Base-by-base conservation (phyloP, 2,329 filamentous ascomycete genomes). In the Pezicula neosporulosa region DNA sequence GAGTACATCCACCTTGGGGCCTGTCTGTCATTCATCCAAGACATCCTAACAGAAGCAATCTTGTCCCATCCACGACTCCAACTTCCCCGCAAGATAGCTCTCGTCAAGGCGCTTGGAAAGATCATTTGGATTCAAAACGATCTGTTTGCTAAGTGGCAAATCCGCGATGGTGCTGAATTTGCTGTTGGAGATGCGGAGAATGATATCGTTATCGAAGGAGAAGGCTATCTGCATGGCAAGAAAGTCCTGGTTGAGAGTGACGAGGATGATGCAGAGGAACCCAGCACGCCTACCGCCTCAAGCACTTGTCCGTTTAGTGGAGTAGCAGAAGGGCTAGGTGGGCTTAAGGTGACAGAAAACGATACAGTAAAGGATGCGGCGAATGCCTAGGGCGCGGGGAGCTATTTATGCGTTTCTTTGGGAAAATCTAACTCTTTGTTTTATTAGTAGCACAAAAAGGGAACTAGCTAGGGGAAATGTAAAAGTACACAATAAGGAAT, bases 41-140 rank as follows among this genome's bases (percentile, higher is more conserved):
- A 91, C 61, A 80, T 89, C 36, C 77, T 92, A 62, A 86, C 80
- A 21, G 88, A 92, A 67, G 87, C 87, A 16, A 83, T 92, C 48
- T 76, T 93, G 37, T 85, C 81, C 5, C 78, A 57, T 24, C 50
- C 50, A 2, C 77, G 81, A 2, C 73, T 93, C 30, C 74, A 77
- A 30, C 75, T 89, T 58, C 74, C 77, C 48, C 78, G 81, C 66
- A 91, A 91, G 71, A 85, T 87, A 27, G 85, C 83, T 15, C 76
- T 92, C 8, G 78, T 90, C 47, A 89, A 86, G 66, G 88, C 89
- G 1, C 74, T 92, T n/a, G 82, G 82, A 52, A 92, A 92, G 66
- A 83, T 93, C 30, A 87, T 92, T 56, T 91, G 88, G 88, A 90
- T 92, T 57, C 89, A 92, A 68, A 92, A 92, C 63, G 89, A 92